Evolutionary conservation across 768 basidiomycete species (phyloP).

Genomic region (Pholiota conissans): DNA sequence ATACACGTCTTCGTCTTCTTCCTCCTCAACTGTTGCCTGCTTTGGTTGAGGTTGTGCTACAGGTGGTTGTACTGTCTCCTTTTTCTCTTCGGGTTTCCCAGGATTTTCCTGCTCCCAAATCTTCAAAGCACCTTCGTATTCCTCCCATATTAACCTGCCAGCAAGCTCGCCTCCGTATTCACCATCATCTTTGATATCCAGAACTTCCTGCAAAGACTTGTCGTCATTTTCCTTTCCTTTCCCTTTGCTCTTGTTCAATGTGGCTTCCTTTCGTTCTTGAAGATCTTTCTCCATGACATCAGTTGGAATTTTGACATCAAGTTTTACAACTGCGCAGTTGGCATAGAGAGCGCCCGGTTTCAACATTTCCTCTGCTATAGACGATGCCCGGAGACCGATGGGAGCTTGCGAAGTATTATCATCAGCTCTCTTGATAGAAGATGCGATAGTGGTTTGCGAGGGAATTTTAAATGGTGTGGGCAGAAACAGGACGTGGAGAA

Average conservation of each 20-base stretch:
- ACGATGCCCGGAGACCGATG: slow-evolving; percentile 17
- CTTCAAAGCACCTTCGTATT: slow-evolving; percentile 65
- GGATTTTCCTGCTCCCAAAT: slow-evolving; percentile 57
- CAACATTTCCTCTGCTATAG: slow-evolving; percentile 58
- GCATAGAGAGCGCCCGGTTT: slow-evolving; percentile 78
- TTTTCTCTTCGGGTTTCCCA: slow-evolving; percentile 15
- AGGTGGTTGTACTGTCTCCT: slow-evolving; percentile 2
- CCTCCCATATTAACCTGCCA: slow-evolving; percentile 76
- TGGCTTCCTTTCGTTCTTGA: slow-evolving; percentile 9
- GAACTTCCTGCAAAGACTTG: slow-evolving; percentile 24
- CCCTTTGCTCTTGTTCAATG: slow-evolving; percentile 15
- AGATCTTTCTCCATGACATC: slow-evolving; percentile 18
- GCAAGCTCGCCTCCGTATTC: slow-evolving; percentile 71
- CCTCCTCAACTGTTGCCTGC: neutral
- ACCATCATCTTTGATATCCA: slow-evolving; percentile 56
- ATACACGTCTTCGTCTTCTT: slow-evolving; percentile 5
- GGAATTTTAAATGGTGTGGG: slow-evolving; percentile 74
- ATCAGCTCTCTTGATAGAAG: slow-evolving; percentile 6
- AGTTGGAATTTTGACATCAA: slow-evolving; percentile 33
- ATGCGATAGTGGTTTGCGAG: slow-evolving; percentile 22
- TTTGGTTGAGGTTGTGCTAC: neutral
- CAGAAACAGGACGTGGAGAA: slow-evolving; percentile 82
- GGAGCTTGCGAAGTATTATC: slow-evolving; percentile 4
- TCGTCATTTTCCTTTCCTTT: slow-evolving; percentile 27
- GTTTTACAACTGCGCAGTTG: slow-evolving; percentile 66